phyloP scores from a whole-genome alignment of 1,284 basidiomycete genomes.

The Ganoderma lingzhi region DNA sequence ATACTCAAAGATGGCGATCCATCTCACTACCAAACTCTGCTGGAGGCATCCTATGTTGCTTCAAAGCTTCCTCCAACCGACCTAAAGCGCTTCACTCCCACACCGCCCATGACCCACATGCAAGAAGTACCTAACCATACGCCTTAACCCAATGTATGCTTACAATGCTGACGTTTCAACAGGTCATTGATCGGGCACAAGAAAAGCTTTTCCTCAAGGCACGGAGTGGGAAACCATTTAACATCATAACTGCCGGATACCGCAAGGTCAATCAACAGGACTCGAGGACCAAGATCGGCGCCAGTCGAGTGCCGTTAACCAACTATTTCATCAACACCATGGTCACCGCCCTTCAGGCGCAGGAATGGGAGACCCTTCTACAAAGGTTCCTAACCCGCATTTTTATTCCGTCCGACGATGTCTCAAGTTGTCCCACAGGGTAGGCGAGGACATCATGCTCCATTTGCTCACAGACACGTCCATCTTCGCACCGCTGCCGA shows the following conservation, averaged over 20 bases:
- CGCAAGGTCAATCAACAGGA: slow-evolving; percentile 52
- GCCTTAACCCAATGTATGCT: not conserved
- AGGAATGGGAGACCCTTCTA: slow-evolving; percentile 74
- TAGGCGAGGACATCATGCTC: slow-evolving; percentile 76
- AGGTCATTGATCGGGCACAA: slow-evolving; percentile 71
- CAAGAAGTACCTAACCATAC: slow-evolving; percentile 53
- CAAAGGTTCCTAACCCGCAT: slow-evolving; percentile 51
- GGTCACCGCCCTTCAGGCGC: slow-evolving; percentile 68
- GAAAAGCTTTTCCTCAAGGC: slow-evolving; percentile 54
- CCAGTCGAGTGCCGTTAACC: slow-evolving; percentile 50
- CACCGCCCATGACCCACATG: slow-evolving; percentile 58
- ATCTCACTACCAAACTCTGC: slow-evolving; percentile 47
- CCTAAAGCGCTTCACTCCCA: slow-evolving; percentile 37
- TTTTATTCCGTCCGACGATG: slow-evolving; percentile 6
- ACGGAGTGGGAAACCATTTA: slow-evolving; percentile 49
- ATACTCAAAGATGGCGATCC: slow-evolving; percentile 43
- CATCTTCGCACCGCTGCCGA: slow-evolving; percentile 77
- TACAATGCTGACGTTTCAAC: slow-evolving; percentile 9
- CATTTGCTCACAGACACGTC: slow-evolving; percentile 79
- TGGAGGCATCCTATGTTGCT: slow-evolving; percentile 57
- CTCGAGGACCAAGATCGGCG: slow-evolving; percentile 38
- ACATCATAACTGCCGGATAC: slow-evolving; percentile 75
- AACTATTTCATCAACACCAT: slow-evolving; percentile 81
- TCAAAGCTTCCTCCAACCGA: slow-evolving; percentile 30
- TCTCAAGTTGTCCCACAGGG: slow-evolving; percentile 48